Conservation (phyloP, 352 stramenopile genomes). For the Phytopythium ostracodes region DNA sequence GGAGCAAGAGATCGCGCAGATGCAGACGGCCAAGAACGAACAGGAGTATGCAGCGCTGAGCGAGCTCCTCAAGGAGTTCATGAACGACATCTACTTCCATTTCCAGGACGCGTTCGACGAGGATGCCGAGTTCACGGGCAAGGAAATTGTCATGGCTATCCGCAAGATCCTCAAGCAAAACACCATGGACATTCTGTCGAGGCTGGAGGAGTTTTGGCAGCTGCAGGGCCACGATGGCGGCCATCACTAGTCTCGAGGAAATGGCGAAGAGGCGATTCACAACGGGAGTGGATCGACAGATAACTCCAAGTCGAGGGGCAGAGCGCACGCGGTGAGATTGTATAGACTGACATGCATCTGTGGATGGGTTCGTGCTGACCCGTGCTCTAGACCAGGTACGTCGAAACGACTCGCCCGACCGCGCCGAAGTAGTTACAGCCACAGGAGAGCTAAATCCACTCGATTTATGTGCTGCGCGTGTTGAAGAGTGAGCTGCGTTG, state of each 20-base stretch:
- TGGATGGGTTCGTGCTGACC: not conserved
- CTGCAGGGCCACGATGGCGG: slow-evolving; percentile 28
- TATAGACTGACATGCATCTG: not conserved
- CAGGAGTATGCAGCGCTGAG: slow-evolving; percentile 56
- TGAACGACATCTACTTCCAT: slow-evolving; percentile 88
- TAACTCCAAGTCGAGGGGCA: not conserved
- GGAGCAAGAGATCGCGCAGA: slow-evolving; percentile 41
- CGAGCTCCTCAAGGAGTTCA: slow-evolving; percentile 79
- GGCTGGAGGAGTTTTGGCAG: slow-evolving; percentile 73
- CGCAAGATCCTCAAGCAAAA: slow-evolving; percentile 85
- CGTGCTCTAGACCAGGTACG: not conserved
- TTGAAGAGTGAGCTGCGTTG: not conserved
- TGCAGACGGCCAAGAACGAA: slow-evolving; percentile 41
- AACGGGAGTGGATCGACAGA: not conserved
- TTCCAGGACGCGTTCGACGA: slow-evolving; percentile 85
- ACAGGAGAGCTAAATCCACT: not conserved
- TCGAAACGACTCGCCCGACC: not conserved
- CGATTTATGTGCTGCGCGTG: not conserved
- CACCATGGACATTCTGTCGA: slow-evolving; percentile 70
- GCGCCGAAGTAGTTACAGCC: not conserved
- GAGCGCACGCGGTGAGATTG: not conserved
- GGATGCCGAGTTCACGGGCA: slow-evolving; percentile 77
- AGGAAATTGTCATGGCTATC: slow-evolving; percentile 79
- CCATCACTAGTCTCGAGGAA: not conserved
- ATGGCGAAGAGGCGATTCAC: not conserved